These are phyloP conservation scores for Ailanthus altissimus DNA, from an alignment of 345 rosid species.

Conservation along the genomic window DNA sequence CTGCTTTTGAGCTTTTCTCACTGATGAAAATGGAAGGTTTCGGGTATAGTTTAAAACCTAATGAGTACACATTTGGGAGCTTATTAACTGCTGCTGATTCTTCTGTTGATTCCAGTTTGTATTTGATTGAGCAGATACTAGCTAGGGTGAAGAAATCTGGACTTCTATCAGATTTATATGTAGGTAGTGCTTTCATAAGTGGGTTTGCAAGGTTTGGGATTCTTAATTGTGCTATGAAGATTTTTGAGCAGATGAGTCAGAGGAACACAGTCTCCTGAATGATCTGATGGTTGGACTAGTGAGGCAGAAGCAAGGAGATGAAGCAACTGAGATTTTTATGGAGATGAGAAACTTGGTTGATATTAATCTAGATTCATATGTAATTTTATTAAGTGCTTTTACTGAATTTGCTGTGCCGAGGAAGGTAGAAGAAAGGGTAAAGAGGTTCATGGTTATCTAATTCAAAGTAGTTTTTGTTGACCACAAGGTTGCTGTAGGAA, in stretches of 20 bases:
- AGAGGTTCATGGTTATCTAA: slow-evolving; percentile 78
- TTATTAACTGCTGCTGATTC: slow-evolving; percentile 70
- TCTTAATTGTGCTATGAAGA: slow-evolving; percentile 52
- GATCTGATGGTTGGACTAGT: slow-evolving; percentile 88
- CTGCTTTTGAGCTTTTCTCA: slow-evolving; percentile 65
- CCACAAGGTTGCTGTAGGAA: slow-evolving; percentile 57
- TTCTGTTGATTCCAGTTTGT: slow-evolving; percentile 42
- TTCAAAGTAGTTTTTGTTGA: slow-evolving; percentile 56
- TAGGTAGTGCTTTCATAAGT: slow-evolving; percentile 82
- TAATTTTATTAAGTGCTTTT: slow-evolving; percentile 72
- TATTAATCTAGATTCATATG: slow-evolving; percentile 60
- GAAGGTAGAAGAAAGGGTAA: slow-evolving; percentile 72
- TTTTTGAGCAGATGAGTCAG: slow-evolving; percentile 60
- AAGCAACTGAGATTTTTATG: slow-evolving; percentile 60
- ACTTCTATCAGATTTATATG: slow-evolving; percentile 65
- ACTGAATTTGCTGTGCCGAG: slow-evolving; percentile 53
- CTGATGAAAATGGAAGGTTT: slow-evolving; percentile 52
- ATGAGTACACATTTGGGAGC: slow-evolving; percentile 88
- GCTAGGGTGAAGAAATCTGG: slow-evolving; percentile 64
- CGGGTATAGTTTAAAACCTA: slow-evolving; percentile 50
- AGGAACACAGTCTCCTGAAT: slow-evolving; percentile 77
- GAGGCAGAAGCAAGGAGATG: slow-evolving; percentile 66
- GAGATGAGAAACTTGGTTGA: slow-evolving; percentile 53
- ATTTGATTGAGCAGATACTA: slow-evolving; percentile 77
- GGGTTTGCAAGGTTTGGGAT: slow-evolving; percentile 75